A percentile compares a stretch with the other conserved stretches of the same genome.
phyloP scores from a whole-genome alignment of 805 yeast species.

The Ogataea trehaloabstinens region DNA sequence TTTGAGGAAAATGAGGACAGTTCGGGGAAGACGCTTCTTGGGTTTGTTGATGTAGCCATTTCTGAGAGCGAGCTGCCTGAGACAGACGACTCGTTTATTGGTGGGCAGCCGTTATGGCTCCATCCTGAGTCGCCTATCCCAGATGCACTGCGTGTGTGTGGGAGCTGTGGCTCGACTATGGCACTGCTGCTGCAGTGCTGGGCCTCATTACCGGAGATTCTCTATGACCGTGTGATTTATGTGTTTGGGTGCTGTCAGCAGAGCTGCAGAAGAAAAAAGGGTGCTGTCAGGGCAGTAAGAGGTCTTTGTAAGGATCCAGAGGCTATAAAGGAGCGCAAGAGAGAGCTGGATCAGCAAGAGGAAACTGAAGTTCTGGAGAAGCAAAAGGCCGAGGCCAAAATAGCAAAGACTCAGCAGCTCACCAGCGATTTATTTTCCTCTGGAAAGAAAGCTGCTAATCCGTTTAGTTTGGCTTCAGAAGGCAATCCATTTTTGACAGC shows the following conservation, averaged over 20 bases:
- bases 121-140: conserved; percentile 58
- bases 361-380: conserved; percentile 42
- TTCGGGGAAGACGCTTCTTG: conserved; percentile 44
- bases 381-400: conserved; percentile 41
- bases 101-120: conserved; percentile 77
- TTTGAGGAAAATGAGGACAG: no score
- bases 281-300: conserved; percentile 73
- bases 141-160: conserved; percentile 55
- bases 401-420: conserved; percentile 36
- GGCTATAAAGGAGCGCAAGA: conserved; percentile 39
- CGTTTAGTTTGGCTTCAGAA: conserved; percentile 33
- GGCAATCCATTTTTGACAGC: conserved; percentile 30
- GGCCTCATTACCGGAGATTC: conserved; percentile 69
- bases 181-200: conserved; percentile 74
- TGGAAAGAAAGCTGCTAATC: conserved; percentile 33
- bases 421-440: conserved; percentile 33
- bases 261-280: conserved; percentile 65
- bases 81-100: conserved; percentile 72
- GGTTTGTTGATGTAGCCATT: conserved; percentile 63
- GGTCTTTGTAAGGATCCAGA: conserved; percentile 65
- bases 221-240: conserved; percentile 80
- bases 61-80: conserved; percentile 45
- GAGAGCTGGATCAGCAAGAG: conserved; percentile 38
- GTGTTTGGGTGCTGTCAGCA: conserved; percentile 70
- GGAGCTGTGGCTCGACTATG: conserved; percentile 60